These are phyloP conservation scores for Coleophoma cylindrospora DNA, from an alignment of 2,329 filamentous ascomycete species.

Conservation along the genomic window DNA sequence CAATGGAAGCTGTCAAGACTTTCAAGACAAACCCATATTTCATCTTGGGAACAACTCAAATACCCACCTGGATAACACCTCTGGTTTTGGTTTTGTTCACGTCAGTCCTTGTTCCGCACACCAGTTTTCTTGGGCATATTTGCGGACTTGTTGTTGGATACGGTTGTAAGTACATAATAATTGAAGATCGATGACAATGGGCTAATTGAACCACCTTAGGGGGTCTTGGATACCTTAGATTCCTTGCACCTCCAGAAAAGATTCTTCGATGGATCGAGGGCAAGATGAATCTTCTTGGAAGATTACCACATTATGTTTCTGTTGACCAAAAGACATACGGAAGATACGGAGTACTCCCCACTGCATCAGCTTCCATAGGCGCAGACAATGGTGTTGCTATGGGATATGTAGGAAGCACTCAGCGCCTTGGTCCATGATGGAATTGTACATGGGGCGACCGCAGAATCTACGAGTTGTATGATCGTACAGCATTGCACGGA, in stretches of 20 bases:
- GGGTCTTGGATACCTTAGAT: conserved; percentile 83
- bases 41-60: conserved; percentile 54
- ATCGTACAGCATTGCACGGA: conserved; percentile 18
- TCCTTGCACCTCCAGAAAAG: conserved; percentile 86
- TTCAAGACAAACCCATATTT: conserved; percentile 78
- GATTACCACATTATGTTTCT: conserved; percentile 87
- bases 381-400: conserved; percentile 39
- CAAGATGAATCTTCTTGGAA: conserved; percentile 77
- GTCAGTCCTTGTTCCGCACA: conserved; percentile 71
- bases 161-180: conserved; percentile 55
- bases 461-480: conserved; percentile 12
- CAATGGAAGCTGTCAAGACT: conserved; percentile 80
- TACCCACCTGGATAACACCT: conserved; percentile 90
- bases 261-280: conserved; percentile 82
- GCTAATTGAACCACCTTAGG: conserved; percentile 42
- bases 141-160: conserved; percentile 84
- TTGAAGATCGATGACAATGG: not conserved
- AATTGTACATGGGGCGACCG: not conserved
- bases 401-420: conserved; percentile 58
- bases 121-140: conserved; percentile 81
- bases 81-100: conserved; percentile 72
- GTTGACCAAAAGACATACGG: conserved; percentile 96
- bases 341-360: conserved; percentile 81
- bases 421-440: conserved; percentile 63
- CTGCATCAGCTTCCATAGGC: conserved; percentile 33